Base-by-base conservation (phyloP, 2,329 filamentous ascomycete species). In the Aspergillus sp. region DNA sequence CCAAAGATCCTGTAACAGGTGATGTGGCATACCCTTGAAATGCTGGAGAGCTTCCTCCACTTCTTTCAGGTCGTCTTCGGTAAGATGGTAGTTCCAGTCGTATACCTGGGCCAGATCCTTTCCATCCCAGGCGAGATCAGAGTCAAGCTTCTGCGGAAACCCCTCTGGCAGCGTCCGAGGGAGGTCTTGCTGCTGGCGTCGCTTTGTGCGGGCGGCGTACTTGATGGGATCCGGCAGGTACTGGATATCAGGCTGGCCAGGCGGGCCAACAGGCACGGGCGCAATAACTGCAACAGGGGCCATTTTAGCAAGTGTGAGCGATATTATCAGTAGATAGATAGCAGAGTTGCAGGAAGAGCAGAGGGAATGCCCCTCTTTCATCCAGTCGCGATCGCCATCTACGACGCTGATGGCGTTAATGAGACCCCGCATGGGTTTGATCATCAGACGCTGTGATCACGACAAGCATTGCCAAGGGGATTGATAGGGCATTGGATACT, bases 41-140 rank as follows among this genome's bases (percentile, higher is more conserved):
- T 75, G 69, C 31, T 64, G 59, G 45, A 81, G 62, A 4, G 75
- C 79, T 17, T 58, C 51, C 46, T 81, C 75, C 3, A 81, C 70
- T 58, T 82, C 79, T 23, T 75, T 66, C 1, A 80, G 49, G 33
- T 81, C 71, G 1, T 60, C 61, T 6, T 70, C 56, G 4, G 63
- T 74, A 41, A 80, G 64, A 33, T 69, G 64, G 52, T 75, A 75
- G 2, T 70, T 72, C 74, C 78, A 81, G 51, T 80, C 68, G 60
- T 75, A 76, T 2, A 66, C 65, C 1, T 64, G 58, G 6, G 63
- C 67, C 14, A 81, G 63, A 4, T 73, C 70, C 17, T 71, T 70
- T 4, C 76, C 78, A 37, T 81, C 75, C 79, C 80, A 82, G 0
- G 80, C 79, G 1, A 82, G 68, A 4, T 77, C 69, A 0, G 77